These are phyloP conservation scores for Tetracladium marchalianum DNA, from an alignment of 495 filamentous ascomycete species.

Conservation along the genomic window DNA sequence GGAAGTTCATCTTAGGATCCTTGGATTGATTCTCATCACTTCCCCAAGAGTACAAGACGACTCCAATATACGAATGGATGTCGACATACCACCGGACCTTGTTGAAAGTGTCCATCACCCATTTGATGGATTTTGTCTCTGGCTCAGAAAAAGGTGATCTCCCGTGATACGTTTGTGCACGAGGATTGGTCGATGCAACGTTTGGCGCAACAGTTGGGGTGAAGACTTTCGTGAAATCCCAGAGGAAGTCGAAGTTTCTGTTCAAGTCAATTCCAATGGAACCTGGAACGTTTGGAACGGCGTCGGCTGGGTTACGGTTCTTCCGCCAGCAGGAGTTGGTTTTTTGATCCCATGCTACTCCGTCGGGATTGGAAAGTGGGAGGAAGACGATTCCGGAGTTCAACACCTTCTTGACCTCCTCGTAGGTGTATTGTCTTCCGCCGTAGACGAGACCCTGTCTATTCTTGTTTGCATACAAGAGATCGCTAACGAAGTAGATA, in stretches of 20 bases:
- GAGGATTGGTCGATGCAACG: slow-evolving; percentile 22
- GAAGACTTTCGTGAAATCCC: slow-evolving; percentile 24
- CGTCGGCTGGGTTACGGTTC: slow-evolving; percentile 26
- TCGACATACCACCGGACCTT: slow-evolving; percentile 34
- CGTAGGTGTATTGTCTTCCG: slow-evolving; percentile 26
- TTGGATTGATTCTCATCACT: slow-evolving; percentile 27
- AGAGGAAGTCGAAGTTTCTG: slow-evolving; percentile 30
- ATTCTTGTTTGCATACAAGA: slow-evolving; percentile 26
- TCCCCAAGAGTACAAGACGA: slow-evolving; percentile 31
- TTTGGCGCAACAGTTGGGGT: slow-evolving; percentile 12
- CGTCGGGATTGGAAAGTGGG: slow-evolving; percentile 30
- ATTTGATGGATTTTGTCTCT: slow-evolving; percentile 27
- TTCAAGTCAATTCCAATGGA: slow-evolving; percentile 29
- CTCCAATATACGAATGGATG: slow-evolving; percentile 30
- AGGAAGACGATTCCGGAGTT: slow-evolving; percentile 29
- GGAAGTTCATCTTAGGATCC: slow-evolving; percentile 25
- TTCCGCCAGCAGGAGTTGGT: slow-evolving; percentile 29
- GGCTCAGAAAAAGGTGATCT: slow-evolving; percentile 24
- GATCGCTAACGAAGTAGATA: slow-evolving; percentile 27
- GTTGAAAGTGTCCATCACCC: slow-evolving; percentile 26
- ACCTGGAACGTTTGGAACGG: slow-evolving; percentile 2
- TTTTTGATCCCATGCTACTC: slow-evolving; percentile 26
- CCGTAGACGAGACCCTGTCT: slow-evolving; percentile 29
- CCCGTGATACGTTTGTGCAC: slow-evolving; percentile 22
- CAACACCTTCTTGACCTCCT: slow-evolving; percentile 26